Base-by-base conservation (phyloP, 2,329 filamentous ascomycete genomes). In the Aspergillus clavatus region DNA sequence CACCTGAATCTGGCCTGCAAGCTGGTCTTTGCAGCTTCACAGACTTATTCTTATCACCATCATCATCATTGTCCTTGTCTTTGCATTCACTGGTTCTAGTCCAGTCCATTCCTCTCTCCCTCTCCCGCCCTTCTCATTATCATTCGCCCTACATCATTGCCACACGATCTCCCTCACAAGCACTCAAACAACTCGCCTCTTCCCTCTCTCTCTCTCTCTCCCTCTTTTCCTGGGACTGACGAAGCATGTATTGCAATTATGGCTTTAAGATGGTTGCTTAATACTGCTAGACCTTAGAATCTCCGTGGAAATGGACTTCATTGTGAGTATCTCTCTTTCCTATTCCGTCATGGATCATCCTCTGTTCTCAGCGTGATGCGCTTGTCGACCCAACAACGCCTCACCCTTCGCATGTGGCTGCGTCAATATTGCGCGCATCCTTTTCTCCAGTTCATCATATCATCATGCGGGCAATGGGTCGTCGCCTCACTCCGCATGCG, bases 251-350 rank as follows among this genome's bases (percentile, higher is more conserved):
- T 57, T 57, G 55, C 52, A 51, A 61, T 51, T 47, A 64, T 66
- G 58, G 55, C 47, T 43, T n/a, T 66, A 55, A 59, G 52, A 46
- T 55, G 52, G 50, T 56, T 53, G 51, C 46, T 52, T 44, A 51
- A 55, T 51, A 47, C 43, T 55, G 50, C 45, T 54, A 52, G 51
- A 57, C 53, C 48, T 47, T 61, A 56, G n/a, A 63, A 55, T 51
- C 39, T 52, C 50, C 35, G 48, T 53, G 45, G 52, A 54, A 45
- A 72, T 72, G 69, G 69, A 72, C 66, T 71, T 72, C 54, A 71
- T 71, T 59, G 69, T 72, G 54, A 60, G 69, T 69, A 7, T 16
- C 27, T 36, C 33, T 42, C 24, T 40, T 39, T 27, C 39, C 26
- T 38, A n/a, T 38, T 33, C 40, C 45, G 26, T 41, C 24, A 16